A percentile compares a stretch with the other conserved stretches of the same genome.
Conservation (phyloP, 306 rosid genomes). For the Carpinus viminea region DNA sequence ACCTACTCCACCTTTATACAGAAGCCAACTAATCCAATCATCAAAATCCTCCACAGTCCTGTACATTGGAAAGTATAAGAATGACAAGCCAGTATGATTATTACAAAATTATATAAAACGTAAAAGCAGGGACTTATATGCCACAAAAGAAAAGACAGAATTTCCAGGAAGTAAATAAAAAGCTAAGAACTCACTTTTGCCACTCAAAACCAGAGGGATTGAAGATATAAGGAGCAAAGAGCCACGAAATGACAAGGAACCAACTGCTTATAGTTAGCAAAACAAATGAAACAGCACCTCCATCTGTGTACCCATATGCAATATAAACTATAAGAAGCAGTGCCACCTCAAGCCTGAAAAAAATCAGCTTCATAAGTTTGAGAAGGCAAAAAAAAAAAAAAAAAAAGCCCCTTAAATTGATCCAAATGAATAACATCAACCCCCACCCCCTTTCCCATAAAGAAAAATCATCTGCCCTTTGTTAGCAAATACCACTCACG, state of each 20-base stretch:
- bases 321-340: constrained; percentile 80
- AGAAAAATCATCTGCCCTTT: constrained; percentile 3
- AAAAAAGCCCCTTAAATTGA: background rate
- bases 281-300: constrained; percentile 82
- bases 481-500: constrained; percentile 59
- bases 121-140: constrained; percentile 8
- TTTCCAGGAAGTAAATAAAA: constrained; percentile 8
- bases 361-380: constrained; percentile 7
- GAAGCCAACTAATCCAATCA: constrained; percentile 98
- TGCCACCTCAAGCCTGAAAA: constrained; percentile 87
- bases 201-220: constrained; percentile 99
- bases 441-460: constrained; percentile 6
- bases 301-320: constrained; percentile 70
- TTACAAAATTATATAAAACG: constrained; percentile 5
- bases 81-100: constrained; percentile 1
- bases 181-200: constrained; percentile 79
- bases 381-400: background rate
- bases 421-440: constrained; percentile 5
- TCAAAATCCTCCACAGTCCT: constrained; percentile 99
- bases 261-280: constrained; percentile 93
- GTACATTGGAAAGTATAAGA: constrained; percentile 32
- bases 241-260: constrained; percentile 99
- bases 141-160: background rate
- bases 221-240: constrained; percentile 95
- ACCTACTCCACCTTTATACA: constrained; percentile 97